Evolutionary conservation across 23 red algal genomes (phyloP), one percentile per base, ranked within the genome.

Genomic region (Gracilaria domingensis): DNA sequence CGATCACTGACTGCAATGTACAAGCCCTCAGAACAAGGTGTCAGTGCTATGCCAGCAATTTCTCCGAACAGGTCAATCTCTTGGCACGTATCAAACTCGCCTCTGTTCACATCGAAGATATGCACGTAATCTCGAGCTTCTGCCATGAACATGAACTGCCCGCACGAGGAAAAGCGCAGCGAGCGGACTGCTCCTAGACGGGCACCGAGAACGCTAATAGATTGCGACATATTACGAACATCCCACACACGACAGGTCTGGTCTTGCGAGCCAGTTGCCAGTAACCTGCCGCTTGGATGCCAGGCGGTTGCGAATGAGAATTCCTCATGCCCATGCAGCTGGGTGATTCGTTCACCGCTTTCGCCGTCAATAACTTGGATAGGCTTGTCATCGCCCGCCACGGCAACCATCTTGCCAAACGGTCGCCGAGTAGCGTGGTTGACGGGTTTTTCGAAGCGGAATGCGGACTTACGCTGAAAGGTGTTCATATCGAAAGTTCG

Each of bases 181-280:
- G 86, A 93, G 42, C 96, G 93, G 0, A 98, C 85, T 1, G 96
- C 86, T 11, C 94, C 96, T 17, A 93, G 60, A 50, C 83, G 85
- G 0, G 96, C 96, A 7, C 82, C 73, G 4, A 98, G 78, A 23
- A 93, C 87, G 58, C 71, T 50, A 17, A 91, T 8, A 61, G 62
- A 66, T 25, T 87, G 92, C 49, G 81, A 86, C 74, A 94, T 94
- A 40, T 88, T 88, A 28, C 92, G 70, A 47, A 88, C 83, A 93
- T 98, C 96, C 96, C 96, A 98, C 26, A 98, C 82, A 29, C 96
- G 96, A 65, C 81, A 88, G 18, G 96, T 98, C 42, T 93, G 40
- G 79, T 98, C 96, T 80, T 98, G 96, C 42, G 87, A 93, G 23
- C 96, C 96, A 23, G 96, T 98, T 12, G 96, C 96, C 18, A 98